Conservation (phyloP, 2,329 filamentous ascomycete genomes). For the Hymenoscyphus fructigenus region DNA sequence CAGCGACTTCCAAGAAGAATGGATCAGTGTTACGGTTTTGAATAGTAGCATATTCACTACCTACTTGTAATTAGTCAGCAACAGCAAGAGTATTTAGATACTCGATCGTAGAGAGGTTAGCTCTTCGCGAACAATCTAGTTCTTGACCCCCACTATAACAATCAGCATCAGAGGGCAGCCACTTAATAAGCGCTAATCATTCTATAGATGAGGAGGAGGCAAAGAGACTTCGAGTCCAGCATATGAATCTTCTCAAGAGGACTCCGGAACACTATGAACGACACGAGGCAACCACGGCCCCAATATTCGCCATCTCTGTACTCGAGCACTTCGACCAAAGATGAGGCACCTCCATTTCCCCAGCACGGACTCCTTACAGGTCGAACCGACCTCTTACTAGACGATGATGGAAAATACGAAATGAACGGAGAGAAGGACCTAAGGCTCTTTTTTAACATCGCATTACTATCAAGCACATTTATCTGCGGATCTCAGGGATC, state of each 20-base stretch:
- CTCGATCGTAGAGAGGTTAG: too few relatives aligned
- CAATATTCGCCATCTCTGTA: slow-evolving; percentile 28
- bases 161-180: not conserved
- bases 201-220: not conserved
- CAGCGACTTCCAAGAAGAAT: not conserved
- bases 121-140: too few relatives aligned
- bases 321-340: slow-evolving; percentile 12
- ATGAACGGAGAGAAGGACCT: slow-evolving; percentile 21
- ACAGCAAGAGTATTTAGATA: too few relatives aligned
- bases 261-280: not conserved
- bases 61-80: too few relatives aligned
- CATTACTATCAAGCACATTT: slow-evolving; percentile 57
- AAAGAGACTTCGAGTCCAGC: not conserved
- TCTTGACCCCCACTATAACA: too few relatives aligned
- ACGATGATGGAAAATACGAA: slow-evolving; percentile 1
- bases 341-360: slow-evolving; percentile 14
- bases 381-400: slow-evolving; percentile 7
- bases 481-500: slow-evolving; percentile 63
- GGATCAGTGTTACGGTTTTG: too few relatives aligned
- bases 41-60: too few relatives aligned
- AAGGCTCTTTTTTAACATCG: slow-evolving; percentile 51
- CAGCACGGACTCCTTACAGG: slow-evolving; percentile 33
- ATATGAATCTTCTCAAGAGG: too few relatives aligned
- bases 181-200: not conserved
- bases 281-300: slow-evolving; percentile 15